Evolutionary conservation across 208 protist genomes (phyloP), one percentile per base, ranked within the genome.

Genomic region (Tritrichomonas foetus): DNA sequence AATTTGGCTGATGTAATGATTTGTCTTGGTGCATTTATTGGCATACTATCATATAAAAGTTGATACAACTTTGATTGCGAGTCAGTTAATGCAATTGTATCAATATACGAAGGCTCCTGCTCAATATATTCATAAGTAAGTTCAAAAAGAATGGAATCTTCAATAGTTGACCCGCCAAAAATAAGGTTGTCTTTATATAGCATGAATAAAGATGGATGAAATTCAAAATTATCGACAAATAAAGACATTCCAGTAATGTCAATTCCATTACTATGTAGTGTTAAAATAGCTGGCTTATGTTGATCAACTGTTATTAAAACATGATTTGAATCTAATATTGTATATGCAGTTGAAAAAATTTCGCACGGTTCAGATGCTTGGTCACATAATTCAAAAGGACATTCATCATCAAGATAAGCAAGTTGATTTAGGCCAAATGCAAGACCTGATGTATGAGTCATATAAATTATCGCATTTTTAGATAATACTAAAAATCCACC

Each of bases 381-480:
- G 22, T 44, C 78, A 20, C n/a, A 53, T n/a, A 89, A 33, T n/a
- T 89, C 78, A 47, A 61, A 44, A 57, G 78, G 78, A 57, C 44
- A 44, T 89, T 89, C 78, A 57, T 89, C 78, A 89, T 89, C 78
- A 33, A 89, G 3, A 5, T 39, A n/a, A 57, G 78, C 78, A 14
- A 89, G 30, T 61, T 1, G 14, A 33, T 89, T 89, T 89, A 89
- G 57, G 33, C 41, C 39, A 53, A 39, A 57, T 53, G 78, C 78
- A 39, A 89, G 13, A 0, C 44, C 47, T 44, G 44, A 53, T 39
- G 78, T 89, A 50, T 89, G 78, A 9, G 44, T 49, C 78, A 89
- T 89, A 16, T 55, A 89, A 57, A 89, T 53, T 57, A 89, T 89
- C 14, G 78, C 41, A 57, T 89, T 89, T 39, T 89, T 89, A 39